Evolutionary conservation across 345 rosid species (phyloP), one percentile per base, ranked within the genome.

Genomic region (Hypericum androsaemum): DNA sequence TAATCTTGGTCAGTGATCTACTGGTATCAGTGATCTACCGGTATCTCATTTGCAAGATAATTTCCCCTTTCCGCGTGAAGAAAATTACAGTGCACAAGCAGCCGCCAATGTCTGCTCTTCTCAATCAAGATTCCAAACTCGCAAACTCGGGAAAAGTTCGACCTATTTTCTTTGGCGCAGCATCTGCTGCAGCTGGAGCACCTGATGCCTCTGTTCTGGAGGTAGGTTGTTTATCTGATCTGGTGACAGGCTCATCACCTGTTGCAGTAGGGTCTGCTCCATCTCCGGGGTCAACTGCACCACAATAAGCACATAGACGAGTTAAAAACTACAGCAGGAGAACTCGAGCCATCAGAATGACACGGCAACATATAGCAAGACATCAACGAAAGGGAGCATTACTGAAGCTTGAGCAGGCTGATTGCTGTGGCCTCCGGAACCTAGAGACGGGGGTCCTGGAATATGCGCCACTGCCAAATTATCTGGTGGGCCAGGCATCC

Each of bases 241-340:
- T 8, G 77, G 97, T 17, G 98, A 85, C 41, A 92, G 81, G 77
- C 97, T 92, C 95, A 88, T 92, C 61, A 92, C 97, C 76, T 88
- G 94, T 53, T 88, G 95, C 63, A 88, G 94, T 52, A 92, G 75
- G n/a, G 90, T 88, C 78, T 85, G 80, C 84, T 88, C 96, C 97
- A 80, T 92, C 61, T 88, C 97, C 22, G 97, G 78, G 22, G 86
- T 78, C 79, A 92, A 69, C 98, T 92, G 64, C 65, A 77, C 36
- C 57, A 41, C 37, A 37, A 40, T 28, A n/a, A 39, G 48, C 53
- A 43, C 40, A 47, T 6, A 50, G 43, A 12, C 56, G 36, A 11
- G 43, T 36, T 56, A 32, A 39, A 37, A 5, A 0, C 44, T 43
- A 28, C 12, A 4, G 43, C 12, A 45, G 37, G 14, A 15, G 28